Evolutionary conservation across 257 asterid genomes (phyloP), one percentile per base, ranked within the genome.

Genomic region (Solanum appendiculatum): DNA sequence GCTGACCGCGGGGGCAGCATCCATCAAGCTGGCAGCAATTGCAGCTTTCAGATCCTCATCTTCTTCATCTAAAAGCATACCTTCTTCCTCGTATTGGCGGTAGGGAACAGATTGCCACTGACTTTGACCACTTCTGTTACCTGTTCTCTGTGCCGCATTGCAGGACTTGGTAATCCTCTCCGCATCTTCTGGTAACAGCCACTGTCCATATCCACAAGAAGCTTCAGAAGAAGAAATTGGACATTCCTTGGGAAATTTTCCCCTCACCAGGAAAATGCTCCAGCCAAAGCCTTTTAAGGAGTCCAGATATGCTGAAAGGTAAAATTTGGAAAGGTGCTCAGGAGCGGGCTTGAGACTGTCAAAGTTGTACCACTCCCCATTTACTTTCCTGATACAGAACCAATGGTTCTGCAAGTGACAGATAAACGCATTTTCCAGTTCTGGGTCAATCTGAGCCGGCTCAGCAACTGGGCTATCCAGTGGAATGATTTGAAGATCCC

Each of bases 11-110:
- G 92, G 90, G 21, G 93, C 70, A 31, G 98, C 92, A 86, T 97
- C 98, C 90, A 92, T 36, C 93, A 97, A 87, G 90, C 99, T 96
- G 48, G 98, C 99, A 85, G 98, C 98, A 73, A 97, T 97, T 18
- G 99, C 99, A 87, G 98, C 98, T 92, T 93, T 97, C 91, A 97
- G 87, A 92, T 97, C 99, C 89, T 95, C 99, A 25, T 96, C 99
- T 31, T 96, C 99, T 36, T 93, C 94, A 40, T 91, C 95, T 37
- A 83, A 51, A 7, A 66, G 63, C 84, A 89, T 29, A 20, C 85
- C 93, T 20, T 40, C 90, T 12, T 86, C 93, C 25, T 89, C 90
- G 8, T 58, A 81, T 46, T 84, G 92, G 88, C 29, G 56, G 87
- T 63, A 56, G 27, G 88, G 91, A 64, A 88, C 88, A 3, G 90